Evolutionary conservation across 768 basidiomycete genomes (phyloP).

Genomic region (Mycena vulgaris): DNA sequence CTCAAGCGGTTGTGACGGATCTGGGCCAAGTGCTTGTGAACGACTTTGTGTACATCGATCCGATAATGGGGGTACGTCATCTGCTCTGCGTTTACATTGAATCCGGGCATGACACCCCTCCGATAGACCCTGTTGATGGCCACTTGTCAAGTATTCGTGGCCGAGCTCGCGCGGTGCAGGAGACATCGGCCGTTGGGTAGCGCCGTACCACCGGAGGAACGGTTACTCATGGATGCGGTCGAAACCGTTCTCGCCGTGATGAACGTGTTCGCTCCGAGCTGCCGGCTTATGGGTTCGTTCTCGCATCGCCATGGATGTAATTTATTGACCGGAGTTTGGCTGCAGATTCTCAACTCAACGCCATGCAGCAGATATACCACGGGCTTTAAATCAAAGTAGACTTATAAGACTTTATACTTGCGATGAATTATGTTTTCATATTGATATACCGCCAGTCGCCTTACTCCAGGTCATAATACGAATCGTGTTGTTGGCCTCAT

Average conservation of each 20-base stretch:
- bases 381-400: no score
- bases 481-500: no score
- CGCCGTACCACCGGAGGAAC: conserved; percentile 8
- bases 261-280: conserved; percentile 30
- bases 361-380: conserved; percentile 28
- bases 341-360: conserved; percentile 27
- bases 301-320: not conserved
- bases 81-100: no score
- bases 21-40: conserved; percentile 10
- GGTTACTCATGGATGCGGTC: conserved; percentile 18
- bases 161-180: conserved; percentile 21
- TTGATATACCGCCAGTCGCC: no score
- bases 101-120: no score
- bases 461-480: no score
- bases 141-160: conserved; percentile 38
- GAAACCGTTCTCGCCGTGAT: conserved; percentile 36
- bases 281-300: conserved; percentile 37
- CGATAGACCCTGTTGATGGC: conserved; percentile 34
- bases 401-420: no score
- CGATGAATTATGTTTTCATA: no score
- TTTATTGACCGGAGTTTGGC: not conserved
- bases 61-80: conserved; percentile 37
- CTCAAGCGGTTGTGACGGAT: conserved; percentile 25
- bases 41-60: conserved; percentile 30
- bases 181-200: conserved; percentile 12